phyloP scores from a whole-genome alignment of 306 rosid species.

The Cucumis hystrix region DNA sequence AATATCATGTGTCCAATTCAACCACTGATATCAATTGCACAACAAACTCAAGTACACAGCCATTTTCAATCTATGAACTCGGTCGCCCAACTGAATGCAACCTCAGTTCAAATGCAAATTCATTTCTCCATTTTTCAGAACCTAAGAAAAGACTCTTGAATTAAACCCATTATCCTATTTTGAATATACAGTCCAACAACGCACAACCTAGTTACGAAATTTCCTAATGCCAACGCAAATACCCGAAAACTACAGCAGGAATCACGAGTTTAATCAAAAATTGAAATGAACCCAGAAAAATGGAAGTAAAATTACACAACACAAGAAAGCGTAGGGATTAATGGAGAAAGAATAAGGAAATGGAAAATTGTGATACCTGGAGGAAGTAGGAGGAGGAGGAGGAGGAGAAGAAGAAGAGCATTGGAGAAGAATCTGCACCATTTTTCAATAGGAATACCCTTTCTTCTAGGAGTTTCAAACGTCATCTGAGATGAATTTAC shows the following conservation, averaged over 20 bases:
- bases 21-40: not conserved
- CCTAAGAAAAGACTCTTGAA: not conserved
- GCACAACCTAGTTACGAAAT: not conserved
- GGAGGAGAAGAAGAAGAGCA: conserved; percentile 36
- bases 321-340: not conserved
- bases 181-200: not conserved
- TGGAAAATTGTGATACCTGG: conserved; percentile 22
- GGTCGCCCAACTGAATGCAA: not conserved
- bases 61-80: not conserved
- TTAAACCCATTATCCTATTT: not conserved
- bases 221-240: not conserved
- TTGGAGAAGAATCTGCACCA: conserved; percentile 44
- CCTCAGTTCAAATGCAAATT: not conserved
- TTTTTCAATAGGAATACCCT: not conserved
- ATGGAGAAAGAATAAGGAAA: not conserved
- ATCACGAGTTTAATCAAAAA: not conserved
- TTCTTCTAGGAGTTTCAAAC: not conserved
- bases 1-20: not conserved
- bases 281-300: not conserved
- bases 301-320: not conserved
- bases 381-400: conserved; percentile 22
- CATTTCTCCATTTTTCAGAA: not conserved
- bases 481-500: not conserved
- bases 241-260: not conserved
- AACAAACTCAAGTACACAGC: not conserved